Conservation (phyloP, 331 rosid species). For the Pyrus hybrid region DNA sequence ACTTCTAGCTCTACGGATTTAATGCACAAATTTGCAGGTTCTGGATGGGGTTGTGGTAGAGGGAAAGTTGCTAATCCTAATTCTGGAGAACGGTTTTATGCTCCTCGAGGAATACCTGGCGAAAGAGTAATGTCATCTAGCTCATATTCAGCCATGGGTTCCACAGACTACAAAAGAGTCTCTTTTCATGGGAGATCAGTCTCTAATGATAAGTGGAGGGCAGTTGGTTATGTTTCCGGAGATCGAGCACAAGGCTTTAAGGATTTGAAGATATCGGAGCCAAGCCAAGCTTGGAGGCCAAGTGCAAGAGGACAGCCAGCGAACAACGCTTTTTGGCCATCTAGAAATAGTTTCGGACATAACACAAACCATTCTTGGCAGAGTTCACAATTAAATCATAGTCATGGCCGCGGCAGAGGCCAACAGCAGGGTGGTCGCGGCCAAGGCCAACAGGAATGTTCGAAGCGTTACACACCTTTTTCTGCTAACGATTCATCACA, state of each 20-base stretch:
- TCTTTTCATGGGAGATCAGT: not conserved
- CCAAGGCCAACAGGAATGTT: not conserved
- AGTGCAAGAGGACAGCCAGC: not conserved
- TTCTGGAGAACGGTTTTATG: not conserved
- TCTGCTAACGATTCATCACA: not conserved
- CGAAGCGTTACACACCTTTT: not conserved
- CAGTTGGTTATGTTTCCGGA: not conserved
- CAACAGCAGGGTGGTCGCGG: not conserved
- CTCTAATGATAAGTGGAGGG: not conserved
- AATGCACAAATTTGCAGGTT: not conserved
- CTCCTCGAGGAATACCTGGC: not conserved
- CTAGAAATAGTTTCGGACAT: not conserved
- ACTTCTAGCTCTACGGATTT: not conserved
- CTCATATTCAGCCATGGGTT: not conserved
- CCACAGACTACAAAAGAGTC: not conserved
- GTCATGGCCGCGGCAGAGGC: not conserved
- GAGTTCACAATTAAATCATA: not conserved
- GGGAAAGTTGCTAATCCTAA: not conserved
- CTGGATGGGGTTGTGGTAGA: conserved; percentile 1
- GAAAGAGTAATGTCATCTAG: not conserved
- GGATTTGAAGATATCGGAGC: not conserved
- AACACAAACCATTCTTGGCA: not conserved
- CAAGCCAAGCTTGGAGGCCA: not conserved
- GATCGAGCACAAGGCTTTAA: not conserved
- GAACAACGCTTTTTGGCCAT: not conserved